Base-by-base conservation (phyloP, 2,329 filamentous ascomycete species). In the Ceratocystis destructans region DNA sequence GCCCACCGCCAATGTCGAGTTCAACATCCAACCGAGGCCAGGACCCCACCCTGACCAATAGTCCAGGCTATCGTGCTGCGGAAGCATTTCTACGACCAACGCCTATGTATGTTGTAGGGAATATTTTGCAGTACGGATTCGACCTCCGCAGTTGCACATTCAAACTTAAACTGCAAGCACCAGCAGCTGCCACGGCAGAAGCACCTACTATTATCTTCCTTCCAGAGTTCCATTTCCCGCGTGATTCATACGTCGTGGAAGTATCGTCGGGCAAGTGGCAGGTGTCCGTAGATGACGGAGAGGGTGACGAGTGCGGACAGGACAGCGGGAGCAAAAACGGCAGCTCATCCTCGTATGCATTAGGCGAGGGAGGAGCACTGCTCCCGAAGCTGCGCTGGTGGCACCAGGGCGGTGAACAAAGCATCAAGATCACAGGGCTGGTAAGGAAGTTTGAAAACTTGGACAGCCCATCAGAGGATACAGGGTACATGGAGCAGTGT, bases 71-170 rank as follows among this genome's bases (percentile, higher is more conserved):
- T 72, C 88, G 94, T 46, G 94, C 93, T 0, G 93, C 92, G 3
- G 93, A 99, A 76, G 93, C 95, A 0, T 97, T 90, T 72, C 85
- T 97, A 44, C 87, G 94, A 1, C 94, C 94, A 0, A 87, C 87
- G 0, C 90, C 94, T 0, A 85, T 92, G 31, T 79, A 81, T 3
- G 88, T 88, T 0, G 86, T 86, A 62, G 94, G 94, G 8, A 81
- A 82, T 33, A 79, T 96, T 15, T 73, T 82, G 1, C 79, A 82
- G 8, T 89, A 89, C 72, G 87, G 85, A 1, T 99, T 99, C 72
- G 90, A 96, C 73, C 79, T 99, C 64, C 83, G 83, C 61, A 87
- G 82, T 68, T 93, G 89, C 73, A 82, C 82, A 8, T 97, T 96
- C 75, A 85, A 81, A 4, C 80, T 99, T 65, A 81, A 83, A 17